Conservation (phyloP, 495 filamentous ascomycete genomes). For the Penicillium simplicissimum region DNA sequence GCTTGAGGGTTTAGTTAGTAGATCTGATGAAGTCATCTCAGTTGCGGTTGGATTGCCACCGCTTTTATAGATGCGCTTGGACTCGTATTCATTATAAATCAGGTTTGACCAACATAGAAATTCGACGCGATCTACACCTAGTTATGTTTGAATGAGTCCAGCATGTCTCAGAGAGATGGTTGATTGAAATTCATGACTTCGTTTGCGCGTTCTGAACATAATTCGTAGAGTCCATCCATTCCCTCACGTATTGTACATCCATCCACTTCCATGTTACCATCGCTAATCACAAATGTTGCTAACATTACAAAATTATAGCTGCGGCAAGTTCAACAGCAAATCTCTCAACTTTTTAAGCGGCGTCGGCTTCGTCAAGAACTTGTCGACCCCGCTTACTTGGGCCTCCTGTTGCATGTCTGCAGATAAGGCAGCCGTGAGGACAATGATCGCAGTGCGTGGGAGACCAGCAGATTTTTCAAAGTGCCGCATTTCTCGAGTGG, state of each 20-base stretch:
- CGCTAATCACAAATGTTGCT: neutral
- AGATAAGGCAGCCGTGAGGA: constrained; percentile 59
- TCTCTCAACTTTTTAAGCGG: constrained; percentile 30
- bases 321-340: constrained; percentile 14
- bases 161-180: no score
- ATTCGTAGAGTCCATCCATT: neutral
- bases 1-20: no score
- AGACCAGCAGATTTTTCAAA: constrained; percentile 41
- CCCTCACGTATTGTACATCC: neutral
- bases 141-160: no score
- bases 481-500: constrained; percentile 56
- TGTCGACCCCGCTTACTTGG: constrained; percentile 56
- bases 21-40: neutral
- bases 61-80: neutral
- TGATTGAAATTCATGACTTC: neutral
- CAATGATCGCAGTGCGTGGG: constrained; percentile 53
- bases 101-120: neutral
- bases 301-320: neutral
- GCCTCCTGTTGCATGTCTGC: constrained; percentile 58
- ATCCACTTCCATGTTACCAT: neutral
- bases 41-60: neutral
- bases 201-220: neutral
- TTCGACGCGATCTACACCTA: neutral
- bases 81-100: constrained; percentile 5
- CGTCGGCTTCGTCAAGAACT: constrained; percentile 66